Base-by-base conservation (phyloP, 768 basidiomycete species). In the Russula vinacea region DNA sequence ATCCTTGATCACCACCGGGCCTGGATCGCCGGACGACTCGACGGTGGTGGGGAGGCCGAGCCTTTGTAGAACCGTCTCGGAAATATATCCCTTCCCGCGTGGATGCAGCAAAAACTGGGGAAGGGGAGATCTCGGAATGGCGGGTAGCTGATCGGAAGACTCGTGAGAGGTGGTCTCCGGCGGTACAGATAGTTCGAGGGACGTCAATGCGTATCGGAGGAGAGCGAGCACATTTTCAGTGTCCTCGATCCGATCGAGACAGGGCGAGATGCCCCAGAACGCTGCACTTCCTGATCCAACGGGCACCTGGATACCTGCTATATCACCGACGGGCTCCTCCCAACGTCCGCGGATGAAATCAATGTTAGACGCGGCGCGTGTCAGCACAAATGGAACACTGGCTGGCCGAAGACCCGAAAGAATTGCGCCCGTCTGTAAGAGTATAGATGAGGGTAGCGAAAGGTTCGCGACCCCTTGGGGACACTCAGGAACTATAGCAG, bases 91-190 rank as follows among this genome's bases (percentile, higher is more conserved):
- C 61, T 78, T 79, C 42, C 70, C 70, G 3, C 79, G 82, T 39
- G 76, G 76, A 1, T 81, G 81, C n/a, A 79, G 75, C 50, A 85
- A 78, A 71, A 85, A 83, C 68, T 85, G 84, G 1, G 88, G 89
- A 13, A 86, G 81, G 17, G 56, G 76, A 68, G 70, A 66, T 5
- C 56, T 58, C 3, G 67, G 64, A 7, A 58, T 49, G 2, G 62
- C 22, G 84, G 84, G 1, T 85, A 86, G 9, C 84, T 80, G 35
- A 29, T 22, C 9, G 42, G 33, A 37, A 14, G 57, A 22, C 16
- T 47, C 26, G 11, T 40, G 22, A 14, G 39, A 2, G 37, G 26
- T 32, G 26, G 32, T 49, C 39, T 29, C n/a, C 24, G 37, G 9
- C 57, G 58, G 9, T 84, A 75, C 9, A 76, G 56, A 24, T 81